These are phyloP conservation scores for Alternaria postmessia DNA, from an alignment of 2,329 filamentous ascomycete species.

Conservation along the genomic window DNA sequence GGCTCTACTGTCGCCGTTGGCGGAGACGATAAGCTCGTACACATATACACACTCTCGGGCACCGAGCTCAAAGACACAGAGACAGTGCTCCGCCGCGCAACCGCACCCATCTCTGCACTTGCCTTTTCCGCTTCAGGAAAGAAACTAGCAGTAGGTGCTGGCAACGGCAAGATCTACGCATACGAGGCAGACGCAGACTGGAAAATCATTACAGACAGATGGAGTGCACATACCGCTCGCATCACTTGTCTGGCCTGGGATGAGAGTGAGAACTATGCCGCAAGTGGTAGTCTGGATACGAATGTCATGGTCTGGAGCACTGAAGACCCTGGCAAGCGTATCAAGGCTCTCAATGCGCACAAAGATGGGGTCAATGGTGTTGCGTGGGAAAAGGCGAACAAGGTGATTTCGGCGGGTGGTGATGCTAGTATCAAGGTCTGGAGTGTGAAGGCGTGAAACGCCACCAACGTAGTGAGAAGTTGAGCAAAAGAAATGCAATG, in stretches of 20 bases:
- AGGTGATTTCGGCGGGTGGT: slow-evolving; percentile 80
- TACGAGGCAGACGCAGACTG: slow-evolving; percentile 71
- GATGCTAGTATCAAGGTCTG: slow-evolving; percentile 94
- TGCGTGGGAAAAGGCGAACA: slow-evolving; percentile 72
- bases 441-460: slow-evolving; percentile 54
- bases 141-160: slow-evolving; percentile 81
- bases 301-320: slow-evolving; percentile 94
- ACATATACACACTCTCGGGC: slow-evolving; percentile 73
- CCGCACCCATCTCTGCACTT: slow-evolving; percentile 77
- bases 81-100: slow-evolving; percentile 71
- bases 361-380: slow-evolving; percentile 95
- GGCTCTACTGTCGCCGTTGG: slow-evolving; percentile 77
- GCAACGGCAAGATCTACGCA: slow-evolving; percentile 85
- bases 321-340: slow-evolving; percentile 79
- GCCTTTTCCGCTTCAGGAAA: slow-evolving; percentile 82
- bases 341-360: slow-evolving; percentile 87
- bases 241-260: slow-evolving; percentile 81
- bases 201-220: slow-evolving; percentile 80
- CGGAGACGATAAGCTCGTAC: slow-evolving; percentile 75
- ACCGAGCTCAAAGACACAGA: slow-evolving; percentile 62
- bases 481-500: neutral
- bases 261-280: slow-evolving; percentile 75
- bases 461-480: neutral
- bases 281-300: slow-evolving; percentile 87
- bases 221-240: slow-evolving; percentile 75